These are phyloP conservation scores for Graphiopsis chlorocephala DNA, from an alignment of 2,329 filamentous ascomycete species.

Conservation along the genomic window DNA sequence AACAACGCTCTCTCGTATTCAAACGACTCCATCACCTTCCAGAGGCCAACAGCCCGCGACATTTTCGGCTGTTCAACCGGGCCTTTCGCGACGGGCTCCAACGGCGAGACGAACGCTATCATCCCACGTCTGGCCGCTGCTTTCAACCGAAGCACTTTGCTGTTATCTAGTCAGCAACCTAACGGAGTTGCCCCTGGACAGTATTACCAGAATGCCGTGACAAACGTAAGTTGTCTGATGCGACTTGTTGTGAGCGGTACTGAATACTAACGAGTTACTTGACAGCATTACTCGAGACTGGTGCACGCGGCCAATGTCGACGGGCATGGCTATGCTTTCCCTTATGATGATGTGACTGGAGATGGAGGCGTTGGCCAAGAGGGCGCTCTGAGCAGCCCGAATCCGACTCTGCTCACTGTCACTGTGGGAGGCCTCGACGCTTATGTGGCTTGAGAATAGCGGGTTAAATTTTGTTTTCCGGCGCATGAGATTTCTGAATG, in stretches of 20 bases:
- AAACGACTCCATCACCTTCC: slow-evolving; percentile 51
- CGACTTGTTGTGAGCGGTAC: neutral
- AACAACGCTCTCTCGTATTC: slow-evolving; percentile 36
- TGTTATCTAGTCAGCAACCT: slow-evolving; percentile 42
- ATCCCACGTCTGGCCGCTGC: slow-evolving; percentile 72
- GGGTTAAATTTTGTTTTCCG: neutral
- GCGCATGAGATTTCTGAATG: neutral
- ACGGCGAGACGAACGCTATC: slow-evolving; percentile 53
- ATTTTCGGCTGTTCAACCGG: slow-evolving; percentile 67
- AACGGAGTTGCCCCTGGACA: slow-evolving; percentile 29
- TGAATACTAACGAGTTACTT: neutral
- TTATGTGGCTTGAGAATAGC: slow-evolving; percentile 20
- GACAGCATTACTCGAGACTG: slow-evolving; percentile 34
- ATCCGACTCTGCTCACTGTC: slow-evolving; percentile 28
- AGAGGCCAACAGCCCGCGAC: slow-evolving; percentile 57
- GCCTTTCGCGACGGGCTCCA: slow-evolving; percentile 52
- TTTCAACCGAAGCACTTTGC: slow-evolving; percentile 70
- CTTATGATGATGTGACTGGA: slow-evolving; percentile 66
- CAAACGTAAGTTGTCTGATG: slow-evolving; percentile 28
- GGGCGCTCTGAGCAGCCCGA: slow-evolving; percentile 32
- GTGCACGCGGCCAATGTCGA: slow-evolving; percentile 50
- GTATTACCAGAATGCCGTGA: slow-evolving; percentile 31
- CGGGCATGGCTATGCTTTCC: slow-evolving; percentile 62
- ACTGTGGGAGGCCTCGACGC: slow-evolving; percentile 32
- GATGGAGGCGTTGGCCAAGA: slow-evolving; percentile 45